Conservation (phyloP, 163 green algal genomes). For the Trebouxia gelatinosa region DNA sequence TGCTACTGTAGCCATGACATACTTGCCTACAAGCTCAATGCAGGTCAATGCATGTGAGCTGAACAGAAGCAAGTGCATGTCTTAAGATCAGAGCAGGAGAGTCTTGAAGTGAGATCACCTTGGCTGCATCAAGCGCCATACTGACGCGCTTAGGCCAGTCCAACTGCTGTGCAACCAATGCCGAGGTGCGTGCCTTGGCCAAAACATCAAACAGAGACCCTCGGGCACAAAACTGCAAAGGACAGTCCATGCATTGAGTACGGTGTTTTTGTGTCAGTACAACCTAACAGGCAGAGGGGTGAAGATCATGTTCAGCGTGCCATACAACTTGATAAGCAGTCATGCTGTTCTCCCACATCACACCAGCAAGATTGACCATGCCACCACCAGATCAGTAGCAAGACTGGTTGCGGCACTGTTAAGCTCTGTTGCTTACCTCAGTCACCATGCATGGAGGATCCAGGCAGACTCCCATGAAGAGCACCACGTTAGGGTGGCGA, state of each 20-base stretch:
- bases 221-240: constrained; percentile 32
- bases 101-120: too few relatives aligned
- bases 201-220: constrained; percentile 43
- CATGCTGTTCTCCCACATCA: too few relatives aligned
- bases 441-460: constrained; percentile 59
- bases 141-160: constrained; percentile 61
- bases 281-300: background rate
- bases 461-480: constrained; percentile 64
- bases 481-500: constrained; percentile 58
- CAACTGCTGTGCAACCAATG: constrained; percentile 39
- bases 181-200: constrained; percentile 25
- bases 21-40: too few relatives aligned
- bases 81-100: too few relatives aligned
- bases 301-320: too few relatives aligned
- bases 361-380: background rate
- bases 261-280: background rate
- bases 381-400: background rate
- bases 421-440: constrained; percentile 32
- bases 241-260: background rate
- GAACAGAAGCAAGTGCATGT: too few relatives aligned
- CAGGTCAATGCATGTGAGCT: too few relatives aligned
- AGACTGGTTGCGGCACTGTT: background rate
- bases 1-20: too few relatives aligned
- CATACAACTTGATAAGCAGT: too few relatives aligned
- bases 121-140: constrained; percentile 58